Conservation (phyloP, 2,329 filamentous ascomycete species). For the Metarhizium anisopliae region DNA sequence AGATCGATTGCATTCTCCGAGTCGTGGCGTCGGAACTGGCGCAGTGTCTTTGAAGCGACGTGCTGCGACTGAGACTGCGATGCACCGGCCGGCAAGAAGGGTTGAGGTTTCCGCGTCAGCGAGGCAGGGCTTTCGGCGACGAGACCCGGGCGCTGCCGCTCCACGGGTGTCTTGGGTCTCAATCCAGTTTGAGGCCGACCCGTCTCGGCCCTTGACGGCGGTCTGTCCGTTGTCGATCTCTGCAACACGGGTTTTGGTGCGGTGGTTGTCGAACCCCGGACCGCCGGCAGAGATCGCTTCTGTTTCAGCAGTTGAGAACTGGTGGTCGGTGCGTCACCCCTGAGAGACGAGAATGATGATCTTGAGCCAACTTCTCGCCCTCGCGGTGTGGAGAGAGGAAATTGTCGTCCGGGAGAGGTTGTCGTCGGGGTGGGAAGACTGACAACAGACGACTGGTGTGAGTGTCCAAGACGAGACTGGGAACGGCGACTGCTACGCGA, state of each 20-base stretch:
- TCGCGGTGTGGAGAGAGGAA: constrained; percentile 50
- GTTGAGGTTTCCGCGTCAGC: constrained; percentile 52
- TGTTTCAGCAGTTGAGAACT: constrained; percentile 55
- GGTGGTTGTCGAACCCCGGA: constrained; percentile 38
- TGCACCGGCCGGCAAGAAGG: constrained; percentile 72
- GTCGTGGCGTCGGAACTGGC: constrained; percentile 70
- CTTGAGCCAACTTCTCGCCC: constrained; percentile 51
- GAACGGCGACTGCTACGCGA: constrained; percentile 48
- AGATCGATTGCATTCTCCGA: constrained; percentile 61
- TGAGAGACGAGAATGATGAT: constrained; percentile 42
- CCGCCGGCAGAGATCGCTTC: constrained; percentile 55
- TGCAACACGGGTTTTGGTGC: constrained; percentile 38
- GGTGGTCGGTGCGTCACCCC: constrained; percentile 55
- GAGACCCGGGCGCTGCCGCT: constrained; percentile 42
- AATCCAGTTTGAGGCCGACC: constrained; percentile 40
- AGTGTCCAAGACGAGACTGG: constrained; percentile 60
- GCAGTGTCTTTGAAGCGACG: constrained; percentile 59
- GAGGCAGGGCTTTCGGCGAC: constrained; percentile 40
- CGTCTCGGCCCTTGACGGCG: constrained; percentile 48
- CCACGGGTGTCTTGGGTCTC: constrained; percentile 64
- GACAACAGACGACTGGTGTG: constrained; percentile 58
- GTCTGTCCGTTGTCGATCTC: constrained; percentile 41
- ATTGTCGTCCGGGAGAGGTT: constrained; percentile 42
- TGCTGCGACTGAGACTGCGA: constrained; percentile 72
- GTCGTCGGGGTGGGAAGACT: constrained; percentile 54